Evolutionary conservation across 2,329 filamentous ascomycete genomes (phyloP), one percentile per base, ranked within the genome.

Genomic region (Tricladium varicosporioides): DNA sequence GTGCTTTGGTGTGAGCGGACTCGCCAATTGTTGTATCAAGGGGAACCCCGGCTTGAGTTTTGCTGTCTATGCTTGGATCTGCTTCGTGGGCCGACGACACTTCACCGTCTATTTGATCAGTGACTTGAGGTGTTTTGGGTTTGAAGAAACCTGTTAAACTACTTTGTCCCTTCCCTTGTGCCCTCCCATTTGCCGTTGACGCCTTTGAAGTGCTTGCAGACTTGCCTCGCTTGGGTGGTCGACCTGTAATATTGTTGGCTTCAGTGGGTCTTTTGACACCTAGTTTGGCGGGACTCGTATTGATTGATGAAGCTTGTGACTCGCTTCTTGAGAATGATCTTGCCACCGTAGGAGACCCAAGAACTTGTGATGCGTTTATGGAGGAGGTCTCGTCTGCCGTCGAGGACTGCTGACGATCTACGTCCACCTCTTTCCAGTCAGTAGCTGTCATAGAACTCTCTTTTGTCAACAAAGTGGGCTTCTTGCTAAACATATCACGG

Each of bases 401-500:
- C 18, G 2, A 2, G 9, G 9, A 19, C 9, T 11, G 48, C 5
- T 42, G n/a, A 14, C 22, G 43, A 15, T 48, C 44, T 42, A 9
- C 13, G 40, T 31, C 8, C 40, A 10, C 36, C 32, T 18, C 40
- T 33, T 33, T 14, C 18, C 11, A 45, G 9, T 45, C 40, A 16
- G 40, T 22, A 36, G 52, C 50, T 13, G 48, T 22, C 5, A 40
- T 16, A 46, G 54, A 54, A 48, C 56, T 57, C 32, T 61, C 60
- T 51, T 48, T 45, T 18, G 65, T 54, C 9, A 59, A 57, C 31
- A 61, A 36, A 15, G 57, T 42, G 46, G 63, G 70, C 63, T 81
- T 86, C 65, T 81, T 85, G 58, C 78, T 78, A 70, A 97, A 97
- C 94, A 99, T 97, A 68, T 96, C 92, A 65, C 88, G 90, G 68